Conservation (phyloP, 2,329 filamentous ascomycete genomes). For the Aspergillus pseudoterreus region DNA sequence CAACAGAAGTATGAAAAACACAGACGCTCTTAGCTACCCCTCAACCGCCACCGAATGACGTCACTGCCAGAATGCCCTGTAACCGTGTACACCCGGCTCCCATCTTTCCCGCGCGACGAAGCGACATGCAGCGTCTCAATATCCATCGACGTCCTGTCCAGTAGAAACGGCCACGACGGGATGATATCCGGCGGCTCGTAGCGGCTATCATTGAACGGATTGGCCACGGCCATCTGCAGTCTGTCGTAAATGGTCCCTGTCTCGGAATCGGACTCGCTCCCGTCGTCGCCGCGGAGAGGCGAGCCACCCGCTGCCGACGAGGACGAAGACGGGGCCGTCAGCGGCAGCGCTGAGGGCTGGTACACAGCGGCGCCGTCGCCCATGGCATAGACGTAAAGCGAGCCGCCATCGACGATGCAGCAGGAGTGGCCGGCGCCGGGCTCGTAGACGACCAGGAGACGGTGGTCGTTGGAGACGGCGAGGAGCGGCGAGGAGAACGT, state of each 20-base stretch:
- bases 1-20: not conserved
- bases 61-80: slow-evolving; percentile 5
- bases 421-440: slow-evolving; percentile 13
- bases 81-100: slow-evolving; percentile 4
- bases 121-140: slow-evolving; percentile 9
- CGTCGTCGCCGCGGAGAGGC: not conserved
- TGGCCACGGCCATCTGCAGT: not conserved
- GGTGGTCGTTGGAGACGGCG: slow-evolving; percentile 12
- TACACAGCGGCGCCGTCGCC: slow-evolving; percentile 2
- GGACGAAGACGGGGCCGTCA: not conserved
- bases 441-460: slow-evolving; percentile 17
- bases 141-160: slow-evolving; percentile 14
- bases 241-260: not conserved
- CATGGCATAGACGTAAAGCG: slow-evolving; percentile 16
- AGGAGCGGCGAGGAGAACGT: slow-evolving; percentile 10
- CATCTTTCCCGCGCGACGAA: not conserved
- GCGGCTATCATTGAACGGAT: not conserved
- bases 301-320: not conserved
- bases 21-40: not conserved
- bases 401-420: slow-evolving; percentile 12
- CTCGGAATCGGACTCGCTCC: not conserved
- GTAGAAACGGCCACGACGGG: slow-evolving; percentile 16
- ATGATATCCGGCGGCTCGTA: slow-evolving; percentile 7
- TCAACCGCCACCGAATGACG: slow-evolving; percentile 10
- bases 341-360: not conserved